These are phyloP conservation scores for Anthracocystis setariae DNA, from an alignment of 1,284 basidiomycete genomes.

Conservation along the genomic window DNA sequence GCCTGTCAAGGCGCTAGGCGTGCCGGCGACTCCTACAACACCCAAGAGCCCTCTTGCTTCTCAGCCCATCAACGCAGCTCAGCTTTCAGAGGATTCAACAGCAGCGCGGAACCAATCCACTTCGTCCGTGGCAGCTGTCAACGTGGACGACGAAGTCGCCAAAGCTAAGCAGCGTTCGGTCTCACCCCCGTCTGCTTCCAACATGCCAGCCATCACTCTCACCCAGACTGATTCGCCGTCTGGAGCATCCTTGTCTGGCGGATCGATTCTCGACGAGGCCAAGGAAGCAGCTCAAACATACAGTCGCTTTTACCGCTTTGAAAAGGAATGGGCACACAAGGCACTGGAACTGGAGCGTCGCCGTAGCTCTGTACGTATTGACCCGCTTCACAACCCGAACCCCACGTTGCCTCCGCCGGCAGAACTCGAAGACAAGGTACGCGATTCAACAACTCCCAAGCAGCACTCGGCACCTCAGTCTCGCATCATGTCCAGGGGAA, in stretches of 20 bases:
- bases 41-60: conserved; percentile 32
- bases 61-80: conserved; percentile 19
- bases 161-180: background rate
- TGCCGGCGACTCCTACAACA: conserved; percentile 21
- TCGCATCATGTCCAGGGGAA: conserved; percentile 33
- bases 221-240: conserved; percentile 7
- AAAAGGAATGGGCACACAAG: conserved; percentile 48
- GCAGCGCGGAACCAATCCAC: background rate
- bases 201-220: conserved; percentile 24
- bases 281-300: conserved; percentile 35
- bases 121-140: background rate
- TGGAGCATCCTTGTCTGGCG: conserved; percentile 5
- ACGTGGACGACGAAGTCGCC: background rate
- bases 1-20: conserved; percentile 11
- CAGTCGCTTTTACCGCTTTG: conserved; percentile 48
- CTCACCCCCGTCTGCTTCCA: conserved; percentile 10
- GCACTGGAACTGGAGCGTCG: conserved; percentile 46
- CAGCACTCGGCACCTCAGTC: conserved; percentile 40
- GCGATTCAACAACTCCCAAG: conserved; percentile 16
- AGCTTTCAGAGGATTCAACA: background rate
- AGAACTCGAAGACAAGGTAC: conserved; percentile 10
- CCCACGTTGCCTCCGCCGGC: conserved; percentile 18
- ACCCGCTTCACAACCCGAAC: conserved; percentile 29
- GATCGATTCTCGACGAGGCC: conserved; percentile 29
- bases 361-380: conserved; percentile 40